Conservation (phyloP, 345 rosid genomes). For the Crucihimalaya himalaica region DNA sequence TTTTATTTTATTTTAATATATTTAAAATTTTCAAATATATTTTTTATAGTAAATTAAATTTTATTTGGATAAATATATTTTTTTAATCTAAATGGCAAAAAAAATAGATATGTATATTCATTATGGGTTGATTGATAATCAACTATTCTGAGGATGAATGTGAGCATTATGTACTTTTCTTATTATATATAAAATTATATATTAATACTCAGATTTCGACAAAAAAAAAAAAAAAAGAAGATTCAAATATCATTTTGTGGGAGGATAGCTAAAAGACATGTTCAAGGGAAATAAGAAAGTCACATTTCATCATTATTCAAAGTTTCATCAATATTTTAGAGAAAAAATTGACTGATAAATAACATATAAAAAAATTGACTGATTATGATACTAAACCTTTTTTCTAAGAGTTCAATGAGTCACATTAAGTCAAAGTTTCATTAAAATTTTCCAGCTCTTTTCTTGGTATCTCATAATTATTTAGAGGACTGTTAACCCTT, state of each 20-base stretch:
- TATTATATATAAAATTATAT: too few relatives aligned
- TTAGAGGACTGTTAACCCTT: not conserved
- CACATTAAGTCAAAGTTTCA: slow-evolving; percentile 4
- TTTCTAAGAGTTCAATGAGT: not conserved
- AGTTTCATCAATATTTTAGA: slow-evolving; percentile 8
- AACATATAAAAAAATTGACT: not conserved
- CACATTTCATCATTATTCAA: slow-evolving; percentile 9
- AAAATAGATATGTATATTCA: too few relatives aligned
- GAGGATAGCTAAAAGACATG: slow-evolving; percentile 13
- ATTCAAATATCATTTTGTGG: not conserved
- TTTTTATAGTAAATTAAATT: too few relatives aligned
- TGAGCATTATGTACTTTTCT: too few relatives aligned
- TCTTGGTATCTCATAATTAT: slow-evolving; percentile 6
- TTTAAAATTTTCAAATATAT: too few relatives aligned
- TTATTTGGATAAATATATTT: too few relatives aligned
- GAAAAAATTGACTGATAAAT: slow-evolving; percentile 3
- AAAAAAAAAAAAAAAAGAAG: not conserved
- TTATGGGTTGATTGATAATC: too few relatives aligned
- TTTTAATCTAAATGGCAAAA: too few relatives aligned
- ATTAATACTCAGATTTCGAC: slow-evolving; percentile 1
- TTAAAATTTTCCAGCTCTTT: not conserved
- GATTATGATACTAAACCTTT: too few relatives aligned
- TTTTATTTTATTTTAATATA: too few relatives aligned
- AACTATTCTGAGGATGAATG: too few relatives aligned
- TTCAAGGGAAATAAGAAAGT: not conserved